Evolutionary conservation across 2,329 filamentous ascomycete species (phyloP).

Genomic region (Fusarium succisae): DNA sequence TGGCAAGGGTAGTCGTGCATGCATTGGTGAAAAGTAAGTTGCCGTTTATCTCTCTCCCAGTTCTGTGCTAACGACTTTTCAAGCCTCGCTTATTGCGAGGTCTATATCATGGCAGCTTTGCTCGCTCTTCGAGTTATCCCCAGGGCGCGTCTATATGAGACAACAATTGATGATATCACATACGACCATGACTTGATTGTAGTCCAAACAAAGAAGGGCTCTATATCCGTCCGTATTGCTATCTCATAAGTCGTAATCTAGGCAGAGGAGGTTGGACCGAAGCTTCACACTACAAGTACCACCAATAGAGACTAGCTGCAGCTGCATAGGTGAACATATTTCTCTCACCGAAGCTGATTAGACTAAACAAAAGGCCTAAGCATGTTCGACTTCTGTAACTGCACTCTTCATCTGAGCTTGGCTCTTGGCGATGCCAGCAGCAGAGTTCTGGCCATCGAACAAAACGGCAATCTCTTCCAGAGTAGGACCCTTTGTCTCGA

Average conservation of each 20-base stretch:
- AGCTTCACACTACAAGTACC: too few relatives aligned
- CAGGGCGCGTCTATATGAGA: constrained; percentile 22
- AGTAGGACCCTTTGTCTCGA: constrained; percentile 36
- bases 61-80: not conserved
- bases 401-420: constrained; percentile 32
- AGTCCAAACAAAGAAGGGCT: constrained; percentile 31
- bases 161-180: constrained; percentile 25
- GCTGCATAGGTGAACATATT: not conserved
- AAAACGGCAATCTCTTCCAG: constrained; percentile 40
- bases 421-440: constrained; percentile 31
- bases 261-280: not conserved
- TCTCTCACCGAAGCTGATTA: not conserved
- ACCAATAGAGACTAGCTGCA: not conserved
- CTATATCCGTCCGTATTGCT: constrained; percentile 20
- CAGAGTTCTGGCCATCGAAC: constrained; percentile 35
- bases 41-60: rapidly evolving
- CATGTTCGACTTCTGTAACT: constrained; percentile 29
- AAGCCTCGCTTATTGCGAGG: constrained; percentile 33
- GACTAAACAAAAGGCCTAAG: not conserved
- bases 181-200: constrained; percentile 38
- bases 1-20: constrained; percentile 35
- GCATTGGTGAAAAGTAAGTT: constrained; percentile 37
- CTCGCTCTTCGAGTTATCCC: constrained; percentile 26
- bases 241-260: not conserved
- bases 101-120: constrained; percentile 25